Evolutionary conservation across 805 yeast species (phyloP).

Genomic region (Saccharomycopsis vini): DNA sequence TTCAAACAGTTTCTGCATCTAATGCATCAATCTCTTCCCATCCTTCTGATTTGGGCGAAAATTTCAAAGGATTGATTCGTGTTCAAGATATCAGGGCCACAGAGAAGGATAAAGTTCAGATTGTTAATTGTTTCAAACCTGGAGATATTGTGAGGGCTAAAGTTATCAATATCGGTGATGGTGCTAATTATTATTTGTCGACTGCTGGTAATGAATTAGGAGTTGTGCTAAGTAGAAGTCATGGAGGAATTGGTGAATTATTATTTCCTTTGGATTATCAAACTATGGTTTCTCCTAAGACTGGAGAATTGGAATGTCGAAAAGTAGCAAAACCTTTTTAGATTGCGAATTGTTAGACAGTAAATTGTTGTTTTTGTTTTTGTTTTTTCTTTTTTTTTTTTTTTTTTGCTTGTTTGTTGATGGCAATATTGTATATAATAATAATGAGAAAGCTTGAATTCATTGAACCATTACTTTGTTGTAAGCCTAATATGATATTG

Average conservation of each 20-base stretch:
- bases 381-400: too few species aligned
- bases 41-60: conserved; percentile 76
- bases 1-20: conserved; percentile 33
- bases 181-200: conserved; percentile 77
- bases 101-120: conserved; percentile 78
- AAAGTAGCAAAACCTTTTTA: conserved; percentile 86
- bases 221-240: conserved; percentile 75
- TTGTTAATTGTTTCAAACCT: conserved; percentile 73
- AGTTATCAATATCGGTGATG: conserved; percentile 84
- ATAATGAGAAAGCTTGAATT: too few species aligned
- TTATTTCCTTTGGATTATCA: conserved; percentile 95
- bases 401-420: too few species aligned
- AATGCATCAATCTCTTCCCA: conserved; percentile 35
- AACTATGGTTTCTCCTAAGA: conserved; percentile 71
- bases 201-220: conserved; percentile 91
- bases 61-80: conserved; percentile 78
- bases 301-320: conserved; percentile 69
- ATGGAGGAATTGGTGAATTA: conserved; percentile 57
- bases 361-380: too few species aligned
- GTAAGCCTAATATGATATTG: too few species aligned
- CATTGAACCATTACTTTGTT: too few species aligned
- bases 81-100: conserved; percentile 85
- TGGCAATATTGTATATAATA: too few species aligned
- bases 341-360: too few species aligned
- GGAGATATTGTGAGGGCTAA: conserved; percentile 87